Evolutionary conservation across 1,139 yeast species (phyloP), one percentile per base, ranked within the genome.

Genomic region (Geotrichum siamense): DNA sequence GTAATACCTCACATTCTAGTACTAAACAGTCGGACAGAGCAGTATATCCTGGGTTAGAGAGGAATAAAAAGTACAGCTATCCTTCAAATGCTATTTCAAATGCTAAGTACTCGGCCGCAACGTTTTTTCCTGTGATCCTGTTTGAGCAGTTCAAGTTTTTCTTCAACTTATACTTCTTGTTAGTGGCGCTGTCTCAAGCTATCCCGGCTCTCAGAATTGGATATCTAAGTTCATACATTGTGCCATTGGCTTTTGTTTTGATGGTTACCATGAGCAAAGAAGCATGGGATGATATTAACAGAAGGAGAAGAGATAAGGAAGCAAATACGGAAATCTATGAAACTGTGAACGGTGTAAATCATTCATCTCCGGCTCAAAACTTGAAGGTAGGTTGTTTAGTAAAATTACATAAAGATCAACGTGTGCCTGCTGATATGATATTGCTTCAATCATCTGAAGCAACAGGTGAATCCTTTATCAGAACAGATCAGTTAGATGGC

Each of bases 401-500:
- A 12, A 70, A 75, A 49, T 61, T 93, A 19, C 82, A 82, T 54
- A 91, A 89, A 58, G 94, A 84, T 55, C 78, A 76, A 43, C 74
- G 98, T 47, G 75, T 91, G 0, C 99, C 99, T 0, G 97, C 98
- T 1, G 98, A 93, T 61, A 72, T 87, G 78, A 68, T 93, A 2
- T 64, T 93, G 29, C 65, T 93, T 37, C 94, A 86, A 59, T 80
- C 96, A 0, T 80, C 89, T 39, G 96, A 89, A 57, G 61, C 65
- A 13, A 60, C 71, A 1, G 98, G 97, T 5, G 99, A 93, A 61
- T 76, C 91, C 1, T 93, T 93, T 58, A 84, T 93, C 52, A 83
- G 94, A 57, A 93, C 99, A 0, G 99, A 93, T 67, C 99, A 93
- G 63, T 70, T 93, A 44, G 99, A 93, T 63, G 99, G 99, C 56